These are phyloP conservation scores for Backusella parvicylindrica DNA, from an alignment of 192 early-diverging fungal genomes.

Conservation along the genomic window DNA sequence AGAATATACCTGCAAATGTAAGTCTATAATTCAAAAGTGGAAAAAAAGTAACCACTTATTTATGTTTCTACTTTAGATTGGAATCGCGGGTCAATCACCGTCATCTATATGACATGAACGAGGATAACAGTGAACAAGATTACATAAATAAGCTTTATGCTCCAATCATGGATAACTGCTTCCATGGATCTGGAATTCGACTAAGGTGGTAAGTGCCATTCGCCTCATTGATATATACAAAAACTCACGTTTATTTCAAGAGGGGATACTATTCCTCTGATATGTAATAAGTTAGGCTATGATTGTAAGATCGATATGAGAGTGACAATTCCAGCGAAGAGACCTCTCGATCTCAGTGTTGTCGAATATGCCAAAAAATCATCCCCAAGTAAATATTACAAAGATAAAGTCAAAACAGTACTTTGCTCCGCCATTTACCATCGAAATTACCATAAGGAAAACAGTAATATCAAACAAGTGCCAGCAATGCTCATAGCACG, in stretches of 20 bases:
- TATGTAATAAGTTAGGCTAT: background rate
- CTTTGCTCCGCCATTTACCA: background rate
- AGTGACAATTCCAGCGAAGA: background rate
- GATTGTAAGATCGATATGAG: conserved; percentile 6
- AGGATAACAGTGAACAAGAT: background rate
- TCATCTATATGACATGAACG: background rate
- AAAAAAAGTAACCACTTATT: background rate
- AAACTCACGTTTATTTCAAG: background rate
- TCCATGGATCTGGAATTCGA: background rate
- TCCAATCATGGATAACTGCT: background rate
- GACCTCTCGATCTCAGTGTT: background rate
- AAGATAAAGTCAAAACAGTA: background rate
- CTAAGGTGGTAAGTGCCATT: background rate
- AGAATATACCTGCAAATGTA: background rate
- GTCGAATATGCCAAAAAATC: background rate
- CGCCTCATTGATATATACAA: background rate
- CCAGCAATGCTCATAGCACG: background rate
- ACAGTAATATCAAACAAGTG: background rate
- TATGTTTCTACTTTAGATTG: background rate
- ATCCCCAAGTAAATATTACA: background rate
- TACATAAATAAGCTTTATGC: background rate
- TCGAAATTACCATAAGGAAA: background rate
- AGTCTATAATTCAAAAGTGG: background rate
- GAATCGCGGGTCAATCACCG: background rate
- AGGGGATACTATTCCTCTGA: background rate